These are phyloP conservation scores for Scleroderma bovista DNA, from an alignment of 768 basidiomycete genomes.

Conservation along the genomic window DNA sequence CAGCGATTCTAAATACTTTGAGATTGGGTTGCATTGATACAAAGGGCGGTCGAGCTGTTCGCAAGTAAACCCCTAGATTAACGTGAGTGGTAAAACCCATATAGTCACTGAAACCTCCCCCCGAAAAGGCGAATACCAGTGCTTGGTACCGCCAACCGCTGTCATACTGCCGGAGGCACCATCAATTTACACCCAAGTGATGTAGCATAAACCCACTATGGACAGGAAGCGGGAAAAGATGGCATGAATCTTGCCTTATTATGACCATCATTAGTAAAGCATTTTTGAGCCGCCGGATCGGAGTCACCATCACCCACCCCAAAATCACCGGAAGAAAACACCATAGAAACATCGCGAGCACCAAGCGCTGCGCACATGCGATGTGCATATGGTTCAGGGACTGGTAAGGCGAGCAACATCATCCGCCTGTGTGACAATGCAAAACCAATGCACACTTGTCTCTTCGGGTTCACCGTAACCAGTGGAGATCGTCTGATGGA, in stretches of 20 bases:
- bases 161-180: slow-evolving; percentile 48
- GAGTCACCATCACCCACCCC: slow-evolving; percentile 63
- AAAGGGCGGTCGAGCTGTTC: too few species aligned
- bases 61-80: too few species aligned
- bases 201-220: too few species aligned
- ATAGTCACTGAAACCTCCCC: slow-evolving; percentile 70
- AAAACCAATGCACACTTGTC: too few species aligned
- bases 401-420: slow-evolving; percentile 26
- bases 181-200: background rate
- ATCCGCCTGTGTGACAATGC: background rate
- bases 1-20: too few species aligned
- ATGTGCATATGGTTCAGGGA: slow-evolving; percentile 52
- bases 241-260: slow-evolving; percentile 49
- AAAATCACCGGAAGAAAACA: slow-evolving; percentile 63
- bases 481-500: too few species aligned
- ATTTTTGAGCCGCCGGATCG: slow-evolving; percentile 47
- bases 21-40: too few species aligned
- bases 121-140: slow-evolving; percentile 52
- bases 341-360: slow-evolving; percentile 56
- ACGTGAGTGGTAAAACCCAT: slow-evolving; percentile 40
- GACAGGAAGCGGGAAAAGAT: slow-evolving; percentile 57
- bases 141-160: slow-evolving; percentile 59
- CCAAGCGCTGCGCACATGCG: slow-evolving; percentile 58
- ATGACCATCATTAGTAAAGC: slow-evolving; percentile 53
- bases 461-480: too few species aligned